Conservation (phyloP, 345 rosid genomes). For the Gossypium australe region DNA sequence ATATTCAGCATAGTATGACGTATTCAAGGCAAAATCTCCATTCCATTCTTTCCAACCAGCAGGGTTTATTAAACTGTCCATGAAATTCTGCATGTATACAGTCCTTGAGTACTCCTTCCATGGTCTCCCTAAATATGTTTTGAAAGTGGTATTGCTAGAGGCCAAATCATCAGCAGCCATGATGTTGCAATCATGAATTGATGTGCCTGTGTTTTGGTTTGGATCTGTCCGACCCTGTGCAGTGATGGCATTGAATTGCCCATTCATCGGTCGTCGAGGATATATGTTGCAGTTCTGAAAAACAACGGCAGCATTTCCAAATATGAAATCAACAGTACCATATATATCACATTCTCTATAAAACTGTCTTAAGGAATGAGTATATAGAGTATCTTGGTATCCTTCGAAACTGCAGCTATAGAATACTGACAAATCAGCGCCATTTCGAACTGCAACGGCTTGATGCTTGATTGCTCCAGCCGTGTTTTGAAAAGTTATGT, state of each 20-base stretch:
- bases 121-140: not conserved
- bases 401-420: constrained; percentile 3
- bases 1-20: not conserved
- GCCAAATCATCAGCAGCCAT: not conserved
- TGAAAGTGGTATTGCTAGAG: not conserved
- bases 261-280: not conserved
- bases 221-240: not conserved
- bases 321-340: not conserved
- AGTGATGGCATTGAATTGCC: not conserved
- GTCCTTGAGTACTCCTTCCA: not conserved
- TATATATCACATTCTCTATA: not conserved
- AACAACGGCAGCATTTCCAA: not conserved
- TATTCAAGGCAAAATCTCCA: not conserved
- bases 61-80: not conserved
- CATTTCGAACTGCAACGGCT: not conserved
- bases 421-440: not conserved
- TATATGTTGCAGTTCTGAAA: not conserved
- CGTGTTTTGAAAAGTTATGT: not conserved
- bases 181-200: not conserved
- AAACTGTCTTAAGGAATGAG: not conserved
- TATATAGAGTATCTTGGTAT: not conserved
- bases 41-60: not conserved
- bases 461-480: not conserved
- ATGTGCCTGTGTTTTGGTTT: not conserved
- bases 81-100: not conserved